A percentile compares a stretch with the other conserved stretches of the same genome.
Conservation (phyloP, 78 protist species). For the Acrasis kona region DNA sequence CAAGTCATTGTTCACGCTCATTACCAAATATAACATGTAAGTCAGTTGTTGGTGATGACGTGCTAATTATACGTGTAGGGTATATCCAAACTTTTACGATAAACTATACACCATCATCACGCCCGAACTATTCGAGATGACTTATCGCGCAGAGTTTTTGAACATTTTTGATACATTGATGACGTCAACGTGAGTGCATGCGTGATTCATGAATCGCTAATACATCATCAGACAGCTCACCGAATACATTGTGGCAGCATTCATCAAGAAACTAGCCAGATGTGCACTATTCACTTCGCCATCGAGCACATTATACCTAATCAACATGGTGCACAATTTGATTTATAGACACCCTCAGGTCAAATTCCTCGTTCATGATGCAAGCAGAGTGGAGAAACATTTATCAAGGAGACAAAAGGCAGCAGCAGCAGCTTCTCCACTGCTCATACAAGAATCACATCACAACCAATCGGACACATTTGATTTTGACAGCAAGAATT, state of each 20-base stretch:
- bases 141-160: neutral
- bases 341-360: neutral
- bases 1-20: neutral
- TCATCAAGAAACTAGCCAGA: neutral
- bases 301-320: neutral
- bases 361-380: neutral
- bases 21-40: neutral
- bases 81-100: neutral
- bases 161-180: neutral
- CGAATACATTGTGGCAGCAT: neutral
- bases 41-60: neutral
- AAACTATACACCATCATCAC: neutral
- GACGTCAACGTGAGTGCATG: neutral
- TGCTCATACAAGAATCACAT: neutral
- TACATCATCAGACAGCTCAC: neutral
- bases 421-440: neutral
- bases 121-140: neutral
- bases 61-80: neutral
- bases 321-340: neutral
- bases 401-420: too few species aligned
- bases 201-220: neutral
- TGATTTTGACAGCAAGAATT: neutral
- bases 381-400: neutral
- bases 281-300: neutral
- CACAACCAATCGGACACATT: neutral